Evolutionary conservation across 768 basidiomycete species (phyloP).

Genomic region (Hemileccinum impolitum): DNA sequence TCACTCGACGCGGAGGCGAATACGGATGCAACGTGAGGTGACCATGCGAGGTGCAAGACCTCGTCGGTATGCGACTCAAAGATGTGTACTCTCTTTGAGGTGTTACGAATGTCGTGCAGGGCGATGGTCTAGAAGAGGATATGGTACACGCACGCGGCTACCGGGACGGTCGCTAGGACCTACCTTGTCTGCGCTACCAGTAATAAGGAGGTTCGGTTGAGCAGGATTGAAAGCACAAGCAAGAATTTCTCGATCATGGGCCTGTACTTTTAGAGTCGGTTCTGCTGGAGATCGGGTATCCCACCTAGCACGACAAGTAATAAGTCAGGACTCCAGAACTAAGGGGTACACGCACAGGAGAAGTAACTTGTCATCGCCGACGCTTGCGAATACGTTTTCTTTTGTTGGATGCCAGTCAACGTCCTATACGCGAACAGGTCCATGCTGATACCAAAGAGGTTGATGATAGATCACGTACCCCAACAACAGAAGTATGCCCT

Average conservation of each 20-base stretch:
- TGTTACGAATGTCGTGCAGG: constrained; percentile 80
- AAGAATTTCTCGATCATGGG: constrained; percentile 89
- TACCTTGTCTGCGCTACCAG: constrained; percentile 94
- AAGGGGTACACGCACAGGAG: constrained; percentile 64
- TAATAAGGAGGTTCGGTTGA: constrained; percentile 73
- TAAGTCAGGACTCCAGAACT: neutral
- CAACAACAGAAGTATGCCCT: constrained; percentile 90
- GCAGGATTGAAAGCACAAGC: constrained; percentile 88
- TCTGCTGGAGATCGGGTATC: constrained; percentile 77
- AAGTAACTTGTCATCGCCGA: constrained; percentile 92
- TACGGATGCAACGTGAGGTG: constrained; percentile 85
- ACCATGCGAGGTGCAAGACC: constrained; percentile 93
- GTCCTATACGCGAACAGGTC: constrained; percentile 51
- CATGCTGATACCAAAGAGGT: neutral
- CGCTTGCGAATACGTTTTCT: constrained; percentile 87
- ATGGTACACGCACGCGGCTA: neutral
- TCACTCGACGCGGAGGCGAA: constrained; percentile 96
- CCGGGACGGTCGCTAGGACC: neutral
- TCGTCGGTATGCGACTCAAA: constrained; percentile 95
- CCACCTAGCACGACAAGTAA: constrained; percentile 59
- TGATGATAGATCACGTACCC: constrained; percentile 48
- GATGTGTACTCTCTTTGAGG: constrained; percentile 75
- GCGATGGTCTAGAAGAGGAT: constrained; percentile 62
- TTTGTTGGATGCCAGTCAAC: constrained; percentile 91
- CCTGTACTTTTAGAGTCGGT: constrained; percentile 70